Base-by-base conservation (phyloP, 23 red algal genomes). In the Gracilaria vermiculophylla region DNA sequence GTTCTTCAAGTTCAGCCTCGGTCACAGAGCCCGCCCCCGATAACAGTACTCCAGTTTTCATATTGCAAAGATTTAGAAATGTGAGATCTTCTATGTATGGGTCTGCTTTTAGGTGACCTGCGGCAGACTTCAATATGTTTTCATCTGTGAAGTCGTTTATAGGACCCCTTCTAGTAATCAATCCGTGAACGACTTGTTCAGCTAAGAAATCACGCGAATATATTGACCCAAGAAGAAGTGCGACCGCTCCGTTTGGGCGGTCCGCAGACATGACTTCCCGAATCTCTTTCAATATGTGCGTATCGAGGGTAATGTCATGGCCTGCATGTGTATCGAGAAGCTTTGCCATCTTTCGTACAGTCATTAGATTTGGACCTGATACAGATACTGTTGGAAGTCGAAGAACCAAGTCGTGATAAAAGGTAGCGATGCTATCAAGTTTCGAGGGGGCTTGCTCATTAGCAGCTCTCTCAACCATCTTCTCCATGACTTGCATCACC, bases 171-270 rank as follows among this genome's bases (percentile, higher is more conserved):
- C 84, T 52, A 62, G 72, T 39, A 17, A 88, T 55, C 70, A 88
- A 62, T 33, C 43, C 31, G 62, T 76, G 34, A 15, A 88, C 57
- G 19, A 88, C 24, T 29, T 76, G 66, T 17, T 77, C 50, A 23
- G 84, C 69, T 19, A 88, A 69, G 72, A 88, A 88, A 67, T 88
- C 84, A 43, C 84, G 84, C 1, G 84, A 77, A 56, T 77, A 77
- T 6, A 70, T 72, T 27, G 84, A 88, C 1, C 62, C 72, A 51
- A 88, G 44, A 10, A 88, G 45, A 8, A 88, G 66, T 4, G 51
- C 25, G 0, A 88, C 84, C 35, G 53, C 44, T 37, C 65, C 42
- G 24, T 51, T 51, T 23, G 84, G 49, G 3, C 16, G 21, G 1
- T 58, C 48, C 19, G 35, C 37, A 9, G 27, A 48, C 24, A 88